A percentile compares a stretch with the other conserved stretches of the same genome.
phyloP scores from a whole-genome alignment of 2,329 filamentous ascomycete genomes.

The Hypoxylon rubiginosum region DNA sequence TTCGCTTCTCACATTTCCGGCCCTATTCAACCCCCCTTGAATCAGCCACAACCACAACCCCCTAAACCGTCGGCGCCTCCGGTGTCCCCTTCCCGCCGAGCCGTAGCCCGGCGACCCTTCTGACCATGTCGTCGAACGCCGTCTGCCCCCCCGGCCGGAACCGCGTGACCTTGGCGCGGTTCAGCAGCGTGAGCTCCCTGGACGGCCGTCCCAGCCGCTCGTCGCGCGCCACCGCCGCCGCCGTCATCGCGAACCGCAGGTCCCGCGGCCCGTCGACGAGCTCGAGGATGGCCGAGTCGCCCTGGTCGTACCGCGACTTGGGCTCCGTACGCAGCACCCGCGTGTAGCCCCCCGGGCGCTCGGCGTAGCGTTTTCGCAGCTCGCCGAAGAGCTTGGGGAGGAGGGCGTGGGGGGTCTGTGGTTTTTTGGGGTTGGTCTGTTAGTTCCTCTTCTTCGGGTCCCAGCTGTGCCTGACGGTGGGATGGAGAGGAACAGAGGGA shows the following conservation, averaged over 20 bases:
- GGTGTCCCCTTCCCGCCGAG: constrained; percentile 42
- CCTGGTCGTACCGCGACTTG: constrained; percentile 85
- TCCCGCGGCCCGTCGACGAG: constrained; percentile 95
- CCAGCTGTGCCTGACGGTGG: neutral
- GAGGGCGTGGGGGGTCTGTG: constrained; percentile 76
- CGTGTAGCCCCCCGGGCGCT: constrained; percentile 91
- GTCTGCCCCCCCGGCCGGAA: constrained; percentile 77
- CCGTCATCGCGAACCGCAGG: constrained; percentile 94
- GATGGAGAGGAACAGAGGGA: constrained; percentile 48
- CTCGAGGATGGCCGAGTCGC: constrained; percentile 89
- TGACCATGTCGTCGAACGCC: constrained; percentile 76
- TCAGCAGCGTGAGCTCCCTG: constrained; percentile 80
- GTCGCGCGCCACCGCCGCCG: constrained; percentile 81
- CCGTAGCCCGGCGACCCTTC: constrained; percentile 54
- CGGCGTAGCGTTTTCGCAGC: constrained; percentile 82
- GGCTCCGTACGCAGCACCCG: constrained; percentile 94
- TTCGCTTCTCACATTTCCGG: too few relatives aligned
- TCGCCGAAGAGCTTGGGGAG: constrained; percentile 90
- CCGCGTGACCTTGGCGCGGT: constrained; percentile 85
- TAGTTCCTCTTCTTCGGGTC: too few relatives aligned
- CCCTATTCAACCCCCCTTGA: too few relatives aligned
- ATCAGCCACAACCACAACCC: neutral
- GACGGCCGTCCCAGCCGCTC: constrained; percentile 67
- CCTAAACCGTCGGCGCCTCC: constrained; percentile 48
- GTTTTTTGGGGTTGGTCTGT: neutral